Evolutionary conservation across 305 asterid species (phyloP), one percentile per base, ranked within the genome.

Genomic region (Fraxinus nigra): DNA sequence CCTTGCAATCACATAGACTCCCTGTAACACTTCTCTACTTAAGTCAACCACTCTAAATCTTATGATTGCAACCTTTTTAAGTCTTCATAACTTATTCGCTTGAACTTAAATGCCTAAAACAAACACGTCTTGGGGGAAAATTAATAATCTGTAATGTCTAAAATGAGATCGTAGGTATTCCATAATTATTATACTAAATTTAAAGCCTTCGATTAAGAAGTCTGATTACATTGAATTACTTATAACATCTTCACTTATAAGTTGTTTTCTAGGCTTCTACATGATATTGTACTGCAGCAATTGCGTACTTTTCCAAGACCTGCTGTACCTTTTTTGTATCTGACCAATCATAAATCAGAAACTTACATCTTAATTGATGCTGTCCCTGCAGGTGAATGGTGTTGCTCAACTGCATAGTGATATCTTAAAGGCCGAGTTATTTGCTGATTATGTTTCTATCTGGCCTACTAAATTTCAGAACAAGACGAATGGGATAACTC

Each of bases 331-430:
- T 75, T 28, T 38, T 2, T 28, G 75, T 11, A 10, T 48, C n/a
- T 48, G 5, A 9, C 10, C 14, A 51, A 0, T 24, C 43, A 69
- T 40, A 22, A 74, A 33, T 83, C 48, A 79, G 77, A 75, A 80
- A 77, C 46, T 85, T 72, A 56, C 76, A 78, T 72, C 72, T 83
- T 61, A 85, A 72, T 38, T 33, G 73, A 43, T 46, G 81, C 61
- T 85, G 43, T 84, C 79, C 65, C 80, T 83, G 87, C 94, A 96
- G 98, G 98, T 97, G 85, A 97, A 97, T 85, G 99, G 99, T 81
- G 99, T 97, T 79, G 99, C 99, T 40, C 97, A 94, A 90, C 90
- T 97, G 77, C 99, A 97, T 78, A 97, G 99, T 86, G 97, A 97
- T 91, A 97, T 97, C 80, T 89, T 97, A 77, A 94, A 89, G 87